Evolutionary conservation across 345 rosid genomes (phyloP), one percentile per base, ranked within the genome.

Genomic region (Anacardium occidentale): DNA sequence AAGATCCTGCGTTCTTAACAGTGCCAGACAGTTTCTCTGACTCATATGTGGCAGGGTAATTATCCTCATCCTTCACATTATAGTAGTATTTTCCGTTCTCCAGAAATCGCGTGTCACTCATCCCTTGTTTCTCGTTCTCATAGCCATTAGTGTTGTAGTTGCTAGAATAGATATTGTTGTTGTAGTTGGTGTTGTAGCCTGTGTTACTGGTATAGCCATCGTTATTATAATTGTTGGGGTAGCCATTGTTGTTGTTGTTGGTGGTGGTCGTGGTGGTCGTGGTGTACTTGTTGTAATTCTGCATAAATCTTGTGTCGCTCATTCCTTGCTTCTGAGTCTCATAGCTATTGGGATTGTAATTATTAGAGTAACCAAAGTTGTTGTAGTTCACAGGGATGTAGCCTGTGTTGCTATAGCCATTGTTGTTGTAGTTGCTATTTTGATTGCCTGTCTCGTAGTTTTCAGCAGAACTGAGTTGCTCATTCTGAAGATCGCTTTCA

Each of bases 41-140:
- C 26, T 53, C 75, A 15, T 67, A 60, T 45, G 26, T 68, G 22
- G 34, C 74, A 8, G 69, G 52, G 18, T 83, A 54, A 25, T 17
- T 64, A 9, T 76, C 72, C 29, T 63, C 79, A 20, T 78, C 81
- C 34, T 62, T 54, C 10, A 57, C 72, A 62, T 76, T 64, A 66
- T 80, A 61, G 56, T 40, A 79, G 65, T 78, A 80, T 82, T 74
- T 88, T 17, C 91, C 90, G 18, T 82, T 81, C 62, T 72, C 88
- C 79, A 83, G 14, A 61, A 75, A 83, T 77, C 85, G 80, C 2
- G 93, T 87, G 76, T 88, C 89, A 14, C 91, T 90, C 91, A 82
- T 85, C 47, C 90, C 95, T 68, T 86, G 83, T 68, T 73, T 80
- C 79, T 79, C 78, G 42, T 57, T 73, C 70, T 73, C 80, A 42